Evolutionary conservation across 345 rosid species (phyloP), one percentile per base, ranked within the genome.

Genomic region (Triadica sebifera): DNA sequence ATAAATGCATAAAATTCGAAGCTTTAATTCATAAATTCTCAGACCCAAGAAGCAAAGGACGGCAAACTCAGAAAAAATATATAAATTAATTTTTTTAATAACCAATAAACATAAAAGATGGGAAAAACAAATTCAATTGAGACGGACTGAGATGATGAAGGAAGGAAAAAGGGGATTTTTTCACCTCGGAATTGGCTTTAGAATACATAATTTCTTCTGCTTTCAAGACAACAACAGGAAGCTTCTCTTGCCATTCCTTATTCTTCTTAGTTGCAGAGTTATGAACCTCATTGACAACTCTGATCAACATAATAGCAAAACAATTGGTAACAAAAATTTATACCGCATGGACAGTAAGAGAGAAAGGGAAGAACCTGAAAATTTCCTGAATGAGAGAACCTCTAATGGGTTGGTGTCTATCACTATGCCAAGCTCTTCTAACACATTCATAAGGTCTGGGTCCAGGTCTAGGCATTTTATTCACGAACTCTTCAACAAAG

Each of bases 201-300:
- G 90, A 90, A 77, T 90, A 90, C 87, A 88, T 82, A 67, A 88
- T 90, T 76, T 90, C 92, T 74, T 90, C 94, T 16, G 88, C 83
- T 83, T 80, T 90, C 75, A 88, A 78, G 81, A 88, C 90, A 69
- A 90, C 94, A 81, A 87, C 74, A 17, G 92, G 94, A 41, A 90
- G 88, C 75, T 90, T 90, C 76, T 90, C 87, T 72, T 85, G 89
- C 94, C 94, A 90, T 80, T 88, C 92, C 76, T 87, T 88, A 86
- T 90, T 90, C 85, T 86, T 88, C 85, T 80, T 88, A 2, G 88
- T 90, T 24, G 86, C 78, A 0, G 84, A 50, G 69, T 82, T 69
- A 77, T 88, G 94, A 72, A 80, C 73, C 84, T 83, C 92, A 73
- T 80, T 79, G 46, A 81, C 94, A 43, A 90, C 83, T 77, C 94